Percentiles rank a stretch among this genome's conserved stretches.
These are phyloP conservation scores for Brassica carinata DNA, from an alignment of 345 rosid species.

Conservation along the genomic window DNA sequence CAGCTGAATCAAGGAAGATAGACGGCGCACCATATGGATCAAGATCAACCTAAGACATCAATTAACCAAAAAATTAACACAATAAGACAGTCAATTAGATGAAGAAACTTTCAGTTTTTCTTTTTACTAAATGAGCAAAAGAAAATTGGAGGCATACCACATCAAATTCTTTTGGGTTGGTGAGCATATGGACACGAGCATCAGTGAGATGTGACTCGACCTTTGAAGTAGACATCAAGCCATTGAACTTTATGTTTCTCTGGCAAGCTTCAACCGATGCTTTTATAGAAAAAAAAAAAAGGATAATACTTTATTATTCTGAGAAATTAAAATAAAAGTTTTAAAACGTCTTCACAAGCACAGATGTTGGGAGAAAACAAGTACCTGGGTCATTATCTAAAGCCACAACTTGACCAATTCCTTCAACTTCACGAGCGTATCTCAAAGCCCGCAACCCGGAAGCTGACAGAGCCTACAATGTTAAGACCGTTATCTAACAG, in stretches of 20 bases:
- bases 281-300: slow-evolving; percentile 32
- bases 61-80: slow-evolving; percentile 15
- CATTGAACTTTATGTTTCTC: slow-evolving; percentile 92
- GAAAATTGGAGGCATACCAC: slow-evolving; percentile 55
- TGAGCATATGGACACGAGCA: slow-evolving; percentile 95
- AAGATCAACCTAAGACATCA: slow-evolving; percentile 84
- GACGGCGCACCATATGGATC: slow-evolving; percentile 99
- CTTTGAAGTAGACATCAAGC: slow-evolving; percentile 78
- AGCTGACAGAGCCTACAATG: slow-evolving; percentile 84
- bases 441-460: slow-evolving; percentile 94
- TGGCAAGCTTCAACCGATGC: slow-evolving; percentile 92
- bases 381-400: slow-evolving; percentile 93
- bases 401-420: slow-evolving; percentile 92
- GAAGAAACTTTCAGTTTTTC: background rate
- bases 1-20: slow-evolving; percentile 91
- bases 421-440: slow-evolving; percentile 93
- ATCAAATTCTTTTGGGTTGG: slow-evolving; percentile 93
- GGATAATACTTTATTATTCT: background rate
- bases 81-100: background rate
- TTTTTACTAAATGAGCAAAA: background rate
- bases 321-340: background rate
- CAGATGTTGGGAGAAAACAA: background rate
- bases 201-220: slow-evolving; percentile 95
- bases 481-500: slow-evolving; percentile 3
- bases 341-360: background rate